phyloP scores from a whole-genome alignment of 495 filamentous ascomycete genomes.

The Aspergillus steynii region DNA sequence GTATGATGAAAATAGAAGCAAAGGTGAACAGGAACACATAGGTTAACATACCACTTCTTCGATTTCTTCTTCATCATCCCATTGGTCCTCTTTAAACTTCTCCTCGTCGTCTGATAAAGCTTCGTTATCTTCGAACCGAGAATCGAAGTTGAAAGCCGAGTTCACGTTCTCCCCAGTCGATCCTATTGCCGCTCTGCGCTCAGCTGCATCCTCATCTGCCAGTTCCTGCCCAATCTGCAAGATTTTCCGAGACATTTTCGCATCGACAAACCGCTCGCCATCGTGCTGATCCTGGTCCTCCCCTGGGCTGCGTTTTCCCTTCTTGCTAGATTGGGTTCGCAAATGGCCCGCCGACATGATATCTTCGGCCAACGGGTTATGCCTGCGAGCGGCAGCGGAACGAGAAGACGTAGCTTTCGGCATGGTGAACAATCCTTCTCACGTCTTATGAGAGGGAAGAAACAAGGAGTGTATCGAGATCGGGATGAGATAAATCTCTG shows the following conservation, averaged over 20 bases:
- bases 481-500: neutral
- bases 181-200: constrained; percentile 37
- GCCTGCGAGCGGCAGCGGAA: constrained; percentile 48
- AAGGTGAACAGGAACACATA: neutral
- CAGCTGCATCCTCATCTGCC: constrained; percentile 69
- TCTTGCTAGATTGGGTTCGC: constrained; percentile 52
- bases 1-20: constrained; percentile 4
- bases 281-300: constrained; percentile 59
- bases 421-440: constrained; percentile 30
- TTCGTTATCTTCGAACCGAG: constrained; percentile 56
- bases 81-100: constrained; percentile 55
- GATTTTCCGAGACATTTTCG: constrained; percentile 84
- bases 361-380: constrained; percentile 75
- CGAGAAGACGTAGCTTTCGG: constrained; percentile 46
- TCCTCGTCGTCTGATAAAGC: constrained; percentile 57
- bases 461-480: neutral
- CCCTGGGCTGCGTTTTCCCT: constrained; percentile 55
- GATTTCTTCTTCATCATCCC: constrained; percentile 67
- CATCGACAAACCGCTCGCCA: constrained; percentile 73
- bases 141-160: constrained; percentile 65
- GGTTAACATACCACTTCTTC: constrained; percentile 62
- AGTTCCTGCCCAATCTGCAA: constrained; percentile 81
- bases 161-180: constrained; percentile 40
- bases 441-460: neutral
- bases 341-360: constrained; percentile 64